Percentiles rank a stretch among this genome's conserved stretches.
Evolutionary conservation across 495 filamentous ascomycete species (phyloP).

Genomic region (Jackrogersella multiformis): DNA sequence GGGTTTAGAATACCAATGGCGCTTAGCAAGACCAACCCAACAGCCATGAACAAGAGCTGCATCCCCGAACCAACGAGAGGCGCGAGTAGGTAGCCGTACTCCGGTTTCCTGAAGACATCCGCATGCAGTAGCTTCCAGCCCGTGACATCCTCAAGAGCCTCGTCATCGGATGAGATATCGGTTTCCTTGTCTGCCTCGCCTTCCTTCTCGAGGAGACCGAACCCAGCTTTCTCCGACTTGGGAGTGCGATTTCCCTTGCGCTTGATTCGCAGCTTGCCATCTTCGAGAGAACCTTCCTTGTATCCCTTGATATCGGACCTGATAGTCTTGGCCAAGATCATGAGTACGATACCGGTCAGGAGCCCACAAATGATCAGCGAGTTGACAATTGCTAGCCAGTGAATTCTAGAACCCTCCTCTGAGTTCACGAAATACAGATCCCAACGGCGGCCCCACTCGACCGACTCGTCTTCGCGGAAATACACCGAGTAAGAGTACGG

Average conservation of each 20-base stretch:
- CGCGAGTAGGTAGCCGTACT: conserved; percentile 79
- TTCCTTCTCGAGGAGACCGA: conserved; percentile 72
- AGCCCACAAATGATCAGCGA: conserved; percentile 86
- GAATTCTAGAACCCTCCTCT: conserved; percentile 82
- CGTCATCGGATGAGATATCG: conserved; percentile 77
- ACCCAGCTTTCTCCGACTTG: conserved; percentile 62
- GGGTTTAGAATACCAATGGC: conserved; percentile 88
- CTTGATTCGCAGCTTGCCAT: conserved; percentile 69
- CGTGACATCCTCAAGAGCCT: conserved; percentile 81
- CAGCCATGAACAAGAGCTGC: conserved; percentile 87
- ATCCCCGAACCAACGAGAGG: conserved; percentile 89
- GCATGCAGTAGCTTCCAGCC: conserved; percentile 96
- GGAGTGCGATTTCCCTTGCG: conserved; percentile 53
- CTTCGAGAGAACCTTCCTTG: conserved; percentile 71
- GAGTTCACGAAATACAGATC: conserved; percentile 94
- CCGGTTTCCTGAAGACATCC: conserved; percentile 88
- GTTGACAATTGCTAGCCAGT: conserved; percentile 94
- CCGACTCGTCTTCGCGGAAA: conserved; percentile 82
- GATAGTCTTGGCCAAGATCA: conserved; percentile 85
- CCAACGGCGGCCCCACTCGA: conserved; percentile 91
- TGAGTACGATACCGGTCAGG: conserved; percentile 82
- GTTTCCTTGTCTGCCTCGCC: conserved; percentile 62
- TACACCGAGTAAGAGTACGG: conserved; percentile 95
- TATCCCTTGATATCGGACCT: conserved; percentile 81
- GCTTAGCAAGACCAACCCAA: conserved; percentile 80